Percentiles rank a stretch among this genome's conserved stretches.
Conservation (phyloP, 108 stramenopile genomes). For the Cyclotella atomus region DNA sequence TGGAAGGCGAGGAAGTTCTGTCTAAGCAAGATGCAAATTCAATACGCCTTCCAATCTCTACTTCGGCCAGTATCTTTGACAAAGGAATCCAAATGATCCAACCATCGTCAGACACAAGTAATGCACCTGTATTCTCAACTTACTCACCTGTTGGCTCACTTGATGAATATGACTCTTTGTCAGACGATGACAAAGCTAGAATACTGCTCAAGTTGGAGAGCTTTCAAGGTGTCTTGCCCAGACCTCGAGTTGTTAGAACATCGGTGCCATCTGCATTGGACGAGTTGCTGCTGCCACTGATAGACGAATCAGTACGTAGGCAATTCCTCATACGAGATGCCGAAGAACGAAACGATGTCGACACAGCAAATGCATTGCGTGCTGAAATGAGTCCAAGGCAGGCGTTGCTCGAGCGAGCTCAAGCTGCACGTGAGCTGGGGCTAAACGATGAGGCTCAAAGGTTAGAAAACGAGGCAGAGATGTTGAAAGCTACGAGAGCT, state of each 20-base stretch:
- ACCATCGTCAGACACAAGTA: neutral
- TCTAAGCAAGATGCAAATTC: slow-evolving; percentile 44
- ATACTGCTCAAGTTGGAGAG: slow-evolving; percentile 72
- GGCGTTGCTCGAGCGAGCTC: slow-evolving; percentile 66
- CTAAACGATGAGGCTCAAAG: slow-evolving; percentile 54
- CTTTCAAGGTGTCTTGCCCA: slow-evolving; percentile 67
- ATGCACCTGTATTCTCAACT: slow-evolving; percentile 59
- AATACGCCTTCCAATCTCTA: slow-evolving; percentile 67
- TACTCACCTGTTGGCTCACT: slow-evolving; percentile 76
- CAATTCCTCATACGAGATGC: slow-evolving; percentile 81
- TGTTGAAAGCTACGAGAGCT: slow-evolving; percentile 69
- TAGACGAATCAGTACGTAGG: slow-evolving; percentile 84
- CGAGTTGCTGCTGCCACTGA: slow-evolving; percentile 73
- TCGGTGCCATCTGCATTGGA: slow-evolving; percentile 67
- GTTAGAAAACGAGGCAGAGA: slow-evolving; percentile 78
- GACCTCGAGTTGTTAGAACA: slow-evolving; percentile 67
- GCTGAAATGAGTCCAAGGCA: slow-evolving; percentile 69
- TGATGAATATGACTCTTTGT: slow-evolving; percentile 67
- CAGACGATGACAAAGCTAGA: slow-evolving; percentile 69
- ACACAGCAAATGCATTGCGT: slow-evolving; percentile 56
- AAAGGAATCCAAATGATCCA: slow-evolving; percentile 17
- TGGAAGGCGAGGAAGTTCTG: slow-evolving; percentile 65
- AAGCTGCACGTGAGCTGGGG: slow-evolving; percentile 56
- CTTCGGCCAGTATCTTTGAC: slow-evolving; percentile 56
- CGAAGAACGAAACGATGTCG: slow-evolving; percentile 59